Percentiles rank a stretch among this genome's conserved stretches.
Evolutionary conservation across 2,329 filamentous ascomycete species (phyloP).

Genomic region (Epichloe sibirici): DNA sequence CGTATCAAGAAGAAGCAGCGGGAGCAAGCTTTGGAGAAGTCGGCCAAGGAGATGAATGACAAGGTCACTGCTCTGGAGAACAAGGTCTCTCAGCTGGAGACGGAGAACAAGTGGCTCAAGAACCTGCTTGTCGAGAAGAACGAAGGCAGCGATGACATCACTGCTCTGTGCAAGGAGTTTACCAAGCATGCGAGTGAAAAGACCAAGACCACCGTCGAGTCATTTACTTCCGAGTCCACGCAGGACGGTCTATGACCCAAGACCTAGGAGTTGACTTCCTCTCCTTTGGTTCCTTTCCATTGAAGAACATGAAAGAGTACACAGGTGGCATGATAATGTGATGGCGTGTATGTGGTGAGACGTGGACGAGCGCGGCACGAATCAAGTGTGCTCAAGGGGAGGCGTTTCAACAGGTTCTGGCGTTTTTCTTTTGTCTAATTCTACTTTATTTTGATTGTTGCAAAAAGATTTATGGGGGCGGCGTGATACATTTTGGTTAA

Average conservation of each 20-base stretch:
- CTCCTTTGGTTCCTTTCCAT: background rate
- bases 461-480: background rate
- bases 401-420: background rate
- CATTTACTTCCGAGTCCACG: slow-evolving; percentile 7
- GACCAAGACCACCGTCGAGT: slow-evolving; percentile 17
- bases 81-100: slow-evolving; percentile 65
- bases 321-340: background rate
- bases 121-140: slow-evolving; percentile 75
- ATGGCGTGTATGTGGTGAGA: background rate
- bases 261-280: background rate
- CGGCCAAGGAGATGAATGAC: slow-evolving; percentile 71
- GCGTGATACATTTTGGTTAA: background rate
- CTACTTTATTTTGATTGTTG: background rate
- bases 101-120: slow-evolving; percentile 73
- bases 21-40: slow-evolving; percentile 72
- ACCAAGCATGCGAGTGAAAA: slow-evolving; percentile 25
- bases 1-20: slow-evolving; percentile 94
- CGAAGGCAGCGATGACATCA: slow-evolving; percentile 43
- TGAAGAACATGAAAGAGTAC: background rate
- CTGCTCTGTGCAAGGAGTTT: slow-evolving; percentile 39
- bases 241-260: slow-evolving; percentile 13
- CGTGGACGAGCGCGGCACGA: background rate
- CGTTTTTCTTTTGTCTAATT: background rate
- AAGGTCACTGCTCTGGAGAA: slow-evolving; percentile 64
- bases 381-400: background rate